These are phyloP conservation scores for Chalciporus chontae DNA, from an alignment of 768 basidiomycete species.

Conservation along the genomic window DNA sequence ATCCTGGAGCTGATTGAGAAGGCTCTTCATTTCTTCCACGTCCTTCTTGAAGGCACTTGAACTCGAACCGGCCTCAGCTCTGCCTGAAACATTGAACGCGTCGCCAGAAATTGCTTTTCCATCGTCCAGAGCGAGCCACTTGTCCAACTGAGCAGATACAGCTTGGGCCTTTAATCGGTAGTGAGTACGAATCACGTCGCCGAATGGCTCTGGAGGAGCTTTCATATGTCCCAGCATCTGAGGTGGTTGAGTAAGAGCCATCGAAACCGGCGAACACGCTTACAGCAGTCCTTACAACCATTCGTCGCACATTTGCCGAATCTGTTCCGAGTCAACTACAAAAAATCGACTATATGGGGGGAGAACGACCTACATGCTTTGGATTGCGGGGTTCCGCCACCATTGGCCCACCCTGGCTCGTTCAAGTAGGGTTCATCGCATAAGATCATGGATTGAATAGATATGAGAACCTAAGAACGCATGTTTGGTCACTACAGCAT, in stretches of 20 bases:
- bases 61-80: conserved; percentile 41
- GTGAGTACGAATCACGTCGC: conserved; percentile 84
- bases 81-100: conserved; percentile 42
- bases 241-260: conserved; percentile 9
- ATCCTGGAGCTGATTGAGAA: conserved; percentile 47
- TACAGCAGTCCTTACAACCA: conserved; percentile 89
- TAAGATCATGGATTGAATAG: conserved; percentile 95
- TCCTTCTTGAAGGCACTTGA: conserved; percentile 65
- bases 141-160: conserved; percentile 69
- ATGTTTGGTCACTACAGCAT: background rate
- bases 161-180: conserved; percentile 80
- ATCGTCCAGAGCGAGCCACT: conserved; percentile 77
- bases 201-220: conserved; percentile 81
- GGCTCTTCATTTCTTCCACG: conserved; percentile 63
- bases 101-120: conserved; percentile 55
- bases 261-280: conserved; percentile 16
- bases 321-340: conserved; percentile 42
- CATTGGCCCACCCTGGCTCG: conserved; percentile 83
- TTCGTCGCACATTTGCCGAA: conserved; percentile 88
- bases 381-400: conserved; percentile 71
- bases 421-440: conserved; percentile 92
- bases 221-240: conserved; percentile 86
- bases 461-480: conserved; percentile 64
- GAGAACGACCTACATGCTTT: conserved; percentile 60
- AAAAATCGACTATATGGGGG: background rate